A percentile compares a stretch with the other conserved stretches of the same genome.
These are phyloP conservation scores for Phalaenopsis aphrodite DNA, from an alignment of 106 monocot species.

Conservation along the genomic window DNA sequence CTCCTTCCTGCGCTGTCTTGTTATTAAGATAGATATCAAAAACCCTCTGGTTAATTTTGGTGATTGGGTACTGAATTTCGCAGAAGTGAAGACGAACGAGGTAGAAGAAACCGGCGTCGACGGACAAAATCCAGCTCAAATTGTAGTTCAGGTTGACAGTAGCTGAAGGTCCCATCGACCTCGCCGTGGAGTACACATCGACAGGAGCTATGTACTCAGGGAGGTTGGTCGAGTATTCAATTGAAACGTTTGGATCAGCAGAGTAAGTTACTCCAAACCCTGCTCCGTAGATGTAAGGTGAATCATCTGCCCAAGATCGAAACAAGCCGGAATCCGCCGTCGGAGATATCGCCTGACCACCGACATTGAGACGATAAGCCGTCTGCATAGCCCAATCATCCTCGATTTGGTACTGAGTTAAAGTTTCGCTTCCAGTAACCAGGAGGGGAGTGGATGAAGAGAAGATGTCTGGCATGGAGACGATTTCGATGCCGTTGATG, in stretches of 20 bases:
- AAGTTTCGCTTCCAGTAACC: background rate
- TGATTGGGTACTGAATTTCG: constrained; percentile 33
- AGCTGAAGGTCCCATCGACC: constrained; percentile 37
- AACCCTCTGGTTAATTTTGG: constrained; percentile 19
- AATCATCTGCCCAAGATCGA: constrained; percentile 40
- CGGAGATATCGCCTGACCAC: constrained; percentile 38
- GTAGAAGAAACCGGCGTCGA: constrained; percentile 53
- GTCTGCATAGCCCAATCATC: constrained; percentile 32
- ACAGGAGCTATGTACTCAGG: constrained; percentile 38
- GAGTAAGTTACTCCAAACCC: constrained; percentile 31
- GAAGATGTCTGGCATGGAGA: constrained; percentile 51
- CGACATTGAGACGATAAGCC: constrained; percentile 52
- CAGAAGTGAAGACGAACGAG: constrained; percentile 49
- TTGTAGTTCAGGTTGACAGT: constrained; percentile 34
- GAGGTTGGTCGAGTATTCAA: constrained; percentile 7
- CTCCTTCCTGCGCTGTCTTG: constrained; percentile 14
- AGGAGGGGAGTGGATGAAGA: background rate
- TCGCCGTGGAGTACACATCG: constrained; percentile 38
- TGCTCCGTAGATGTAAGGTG: constrained; percentile 22
- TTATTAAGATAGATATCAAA: constrained; percentile 33
- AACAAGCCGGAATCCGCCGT: constrained; percentile 28
- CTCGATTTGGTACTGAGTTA: constrained; percentile 17
- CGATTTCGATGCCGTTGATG: constrained; percentile 60
- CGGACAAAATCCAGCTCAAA: constrained; percentile 40
- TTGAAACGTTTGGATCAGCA: constrained; percentile 37